Evolutionary conservation across 352 stramenopile species (phyloP).

Genomic region (Lagenidium giganteum): DNA sequence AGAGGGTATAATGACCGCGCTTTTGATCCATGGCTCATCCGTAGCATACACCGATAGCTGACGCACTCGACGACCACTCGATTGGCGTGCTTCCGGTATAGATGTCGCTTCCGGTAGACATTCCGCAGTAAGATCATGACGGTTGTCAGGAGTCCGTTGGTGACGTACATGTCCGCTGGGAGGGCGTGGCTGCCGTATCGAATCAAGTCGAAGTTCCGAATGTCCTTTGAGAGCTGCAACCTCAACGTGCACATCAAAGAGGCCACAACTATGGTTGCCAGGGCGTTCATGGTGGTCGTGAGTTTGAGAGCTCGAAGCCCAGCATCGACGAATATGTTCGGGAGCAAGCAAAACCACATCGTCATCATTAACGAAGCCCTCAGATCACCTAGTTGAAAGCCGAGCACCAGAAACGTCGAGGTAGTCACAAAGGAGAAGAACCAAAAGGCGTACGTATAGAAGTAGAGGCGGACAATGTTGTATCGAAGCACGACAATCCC

Average conservation of each 20-base stretch:
- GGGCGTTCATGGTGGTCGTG: not conserved
- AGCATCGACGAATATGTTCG: slow-evolving; percentile 7
- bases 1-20: too few species aligned
- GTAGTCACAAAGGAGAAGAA: slow-evolving; percentile 7
- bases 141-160: slow-evolving; percentile 3
- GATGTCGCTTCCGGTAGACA: not conserved
- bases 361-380: not conserved
- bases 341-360: slow-evolving; percentile 1
- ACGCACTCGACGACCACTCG: not conserved
- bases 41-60: slow-evolving; percentile 3
- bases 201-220: not conserved
- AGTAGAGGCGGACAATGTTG: slow-evolving; percentile 3
- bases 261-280: not conserved
- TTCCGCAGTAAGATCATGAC: slow-evolving; percentile 3
- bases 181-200: not conserved
- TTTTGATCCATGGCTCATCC: too few species aligned
- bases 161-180: not conserved
- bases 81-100: not conserved
- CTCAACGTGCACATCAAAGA: not conserved
- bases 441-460: slow-evolving; percentile 9
- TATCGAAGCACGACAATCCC: slow-evolving; percentile 2
- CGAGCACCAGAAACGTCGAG: not conserved
- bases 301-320: not conserved
- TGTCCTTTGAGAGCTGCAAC: not conserved
- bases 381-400: not conserved